Base-by-base conservation (phyloP, 192 early-diverging fungal genomes). In the Lobosporangium transversale region DNA sequence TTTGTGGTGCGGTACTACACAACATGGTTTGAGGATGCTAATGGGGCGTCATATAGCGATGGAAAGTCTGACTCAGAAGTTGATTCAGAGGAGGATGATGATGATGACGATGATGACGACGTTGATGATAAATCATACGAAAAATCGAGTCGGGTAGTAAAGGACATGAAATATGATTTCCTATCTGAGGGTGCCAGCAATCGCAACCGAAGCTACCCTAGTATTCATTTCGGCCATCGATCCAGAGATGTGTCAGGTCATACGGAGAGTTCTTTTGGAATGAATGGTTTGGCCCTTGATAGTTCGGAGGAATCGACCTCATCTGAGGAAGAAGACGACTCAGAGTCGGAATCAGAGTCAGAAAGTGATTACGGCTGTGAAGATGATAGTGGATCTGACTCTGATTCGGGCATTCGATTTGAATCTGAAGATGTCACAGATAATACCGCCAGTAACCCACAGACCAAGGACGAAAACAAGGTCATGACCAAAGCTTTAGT, bases 1-100 rank as follows among this genome's bases (percentile, higher is more conserved):
- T 94, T 91, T 79, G 91, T 97, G 5, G 95, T 96, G 8, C 83
- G 93, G 32, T 95, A 95, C 57, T 95, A 94, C 69, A 90, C 91
- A 24, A 92, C 94, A 7, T 96, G 95, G 95, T 91, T 95, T 59
- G 96, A 97, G 82, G 92, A 91, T 32, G 63, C 51, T 2, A 65
- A 69, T 37, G 66, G 66, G 4, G 69, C 51, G 3, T 45, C 60
- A 3, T 67, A 57, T 58, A 47, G 33, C 8, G 52, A 68, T 4
- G 53, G 68, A 24, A 69, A 78, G 31, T 52, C 21, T n/a, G 59
- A 66, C 12, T 62, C 58, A 51, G 79, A 73, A 2, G 79, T 62
- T 8, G 80, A 83, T 27, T 80, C 68, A 26, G 79, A 78, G 40
- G 59, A 79, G 30, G 20, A 58, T 66, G 50, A 66, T 43, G 45